These are phyloP conservation scores for Citrus unshiu DNA, from an alignment of 345 rosid species.

Conservation along the genomic window DNA sequence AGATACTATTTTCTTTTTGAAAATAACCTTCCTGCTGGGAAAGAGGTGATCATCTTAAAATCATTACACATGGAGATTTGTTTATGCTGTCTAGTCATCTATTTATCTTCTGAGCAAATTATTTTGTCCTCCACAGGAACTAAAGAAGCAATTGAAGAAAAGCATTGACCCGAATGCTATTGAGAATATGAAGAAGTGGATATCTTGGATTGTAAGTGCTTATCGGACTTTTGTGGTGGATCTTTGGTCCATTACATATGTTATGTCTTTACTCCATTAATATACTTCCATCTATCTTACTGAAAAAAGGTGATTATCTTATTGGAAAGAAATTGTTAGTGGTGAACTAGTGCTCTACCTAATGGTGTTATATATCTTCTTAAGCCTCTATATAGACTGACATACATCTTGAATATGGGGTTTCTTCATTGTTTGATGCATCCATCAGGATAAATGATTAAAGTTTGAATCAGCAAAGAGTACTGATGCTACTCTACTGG, in stretches of 20 bases:
- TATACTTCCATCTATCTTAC: too few species aligned
- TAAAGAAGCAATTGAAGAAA: constrained; percentile 46
- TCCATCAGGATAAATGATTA: constrained; percentile 63
- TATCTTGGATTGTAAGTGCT: constrained; percentile 61
- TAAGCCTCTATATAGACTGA: background rate
- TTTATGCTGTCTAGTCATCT: background rate
- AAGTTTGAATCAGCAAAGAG: constrained; percentile 41
- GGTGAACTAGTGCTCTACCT: background rate
- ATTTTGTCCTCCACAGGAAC: constrained; percentile 25
- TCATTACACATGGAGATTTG: background rate
- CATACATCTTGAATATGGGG: constrained; percentile 10
- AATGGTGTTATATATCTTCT: background rate
- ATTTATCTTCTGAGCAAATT: background rate
- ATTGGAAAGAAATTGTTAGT: background rate
- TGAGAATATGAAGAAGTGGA: constrained; percentile 33
- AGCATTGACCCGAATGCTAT: constrained; percentile 28
- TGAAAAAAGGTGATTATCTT: background rate
- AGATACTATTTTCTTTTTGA: constrained; percentile 68
- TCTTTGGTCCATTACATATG: too few species aligned
- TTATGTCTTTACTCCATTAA: too few species aligned
- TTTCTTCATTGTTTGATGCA: background rate
- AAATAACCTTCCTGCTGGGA: constrained; percentile 61
- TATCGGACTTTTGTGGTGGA: background rate
- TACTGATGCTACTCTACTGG: constrained; percentile 51
- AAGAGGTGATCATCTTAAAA: constrained; percentile 35